Base-by-base conservation (phyloP, 495 filamentous ascomycete genomes). In the Penicillium samsonianum region DNA sequence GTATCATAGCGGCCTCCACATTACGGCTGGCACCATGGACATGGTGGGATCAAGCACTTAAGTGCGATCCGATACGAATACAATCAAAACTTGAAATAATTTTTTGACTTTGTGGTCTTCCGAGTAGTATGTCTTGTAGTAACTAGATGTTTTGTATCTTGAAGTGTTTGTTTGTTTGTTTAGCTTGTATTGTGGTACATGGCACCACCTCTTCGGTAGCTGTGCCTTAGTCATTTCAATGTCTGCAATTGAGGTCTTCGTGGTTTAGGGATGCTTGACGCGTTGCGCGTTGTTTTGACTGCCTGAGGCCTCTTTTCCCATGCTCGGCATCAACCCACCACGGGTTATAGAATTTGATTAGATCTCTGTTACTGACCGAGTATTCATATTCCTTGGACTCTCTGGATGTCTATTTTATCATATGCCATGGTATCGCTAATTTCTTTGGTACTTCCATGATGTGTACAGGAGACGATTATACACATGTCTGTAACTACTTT, bases 1-100 rank as follows among this genome's bases (percentile, higher is more conserved):
- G 75, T 78, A 78, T 78, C 75, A 78, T 78, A 76, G 64, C 72
- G 69, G 75, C 73, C 73, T 73, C 69, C 65, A 65, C 67, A 62
- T 73, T 64, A 65, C 64, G 71, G 74, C 73, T 76, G 71, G 69
- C 70, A 70, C 73, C 74, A 70, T 67, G 63, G 57, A 50, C 59
- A 67, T 61, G 65, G 73, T 62, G 73, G 54, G 62, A 76, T 65
- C 63, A 60, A 58, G 57, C 50, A 58, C 53, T 49, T 38, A 43
- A 57, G 56, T 65, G 67, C 65, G 72, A 62, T 76, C 72, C 57
- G 60, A 69, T 74, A 75, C 73, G 73, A 77, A 77, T 76, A 75
- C 71, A 68, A 74, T 67, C 64, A 63, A 75, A 70, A 67, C 51
- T 59, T 61, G 43, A 61, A 50, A 28, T 26, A 55, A 35, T 25